phyloP scores from a whole-genome alignment of 352 stramenopile species.

The Phytophthora meadii region DNA sequence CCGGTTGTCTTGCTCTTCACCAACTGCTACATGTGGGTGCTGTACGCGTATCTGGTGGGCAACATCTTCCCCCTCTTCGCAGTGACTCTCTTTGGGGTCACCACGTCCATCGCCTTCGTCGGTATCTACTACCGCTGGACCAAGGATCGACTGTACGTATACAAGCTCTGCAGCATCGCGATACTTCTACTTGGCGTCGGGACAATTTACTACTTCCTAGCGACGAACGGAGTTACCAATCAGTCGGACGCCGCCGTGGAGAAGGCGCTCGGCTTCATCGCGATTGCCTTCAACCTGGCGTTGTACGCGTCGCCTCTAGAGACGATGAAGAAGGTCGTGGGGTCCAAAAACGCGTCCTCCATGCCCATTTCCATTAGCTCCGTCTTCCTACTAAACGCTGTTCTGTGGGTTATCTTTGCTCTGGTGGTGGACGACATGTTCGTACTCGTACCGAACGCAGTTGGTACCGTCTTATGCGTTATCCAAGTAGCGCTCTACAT shows the following conservation, averaged over 20 bases:
- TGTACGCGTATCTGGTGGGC: conserved; percentile 42
- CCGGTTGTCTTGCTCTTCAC: conserved; percentile 34
- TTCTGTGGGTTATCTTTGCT: conserved; percentile 57
- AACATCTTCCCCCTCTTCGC: conserved; percentile 45
- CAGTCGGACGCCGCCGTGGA: conserved; percentile 38
- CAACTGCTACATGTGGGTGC: conserved; percentile 31
- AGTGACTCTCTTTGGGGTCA: conserved; percentile 33
- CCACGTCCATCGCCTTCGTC: conserved; percentile 29
- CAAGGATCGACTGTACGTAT: conserved; percentile 30
- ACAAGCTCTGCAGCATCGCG: conserved; percentile 25
- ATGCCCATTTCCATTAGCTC: conserved; percentile 54
- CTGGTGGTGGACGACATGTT: conserved; percentile 41
- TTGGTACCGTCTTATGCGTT: conserved; percentile 40
- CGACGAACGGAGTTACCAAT: conserved; percentile 25
- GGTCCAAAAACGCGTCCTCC: conserved; percentile 46
- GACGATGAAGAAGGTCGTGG: conserved; percentile 49
- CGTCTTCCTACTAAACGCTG: conserved; percentile 47
- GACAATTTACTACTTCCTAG: conserved; percentile 48
- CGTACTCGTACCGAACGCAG: conserved; percentile 44
- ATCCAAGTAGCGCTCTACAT: conserved; percentile 55
- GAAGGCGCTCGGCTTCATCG: conserved; percentile 44
- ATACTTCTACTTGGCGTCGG: conserved; percentile 24
- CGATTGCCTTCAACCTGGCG: conserved; percentile 47
- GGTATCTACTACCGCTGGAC: conserved; percentile 43
- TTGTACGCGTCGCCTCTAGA: conserved; percentile 58